Base-by-base conservation (phyloP, 2,329 filamentous ascomycete genomes). In the Aspergillus neoniger region DNA sequence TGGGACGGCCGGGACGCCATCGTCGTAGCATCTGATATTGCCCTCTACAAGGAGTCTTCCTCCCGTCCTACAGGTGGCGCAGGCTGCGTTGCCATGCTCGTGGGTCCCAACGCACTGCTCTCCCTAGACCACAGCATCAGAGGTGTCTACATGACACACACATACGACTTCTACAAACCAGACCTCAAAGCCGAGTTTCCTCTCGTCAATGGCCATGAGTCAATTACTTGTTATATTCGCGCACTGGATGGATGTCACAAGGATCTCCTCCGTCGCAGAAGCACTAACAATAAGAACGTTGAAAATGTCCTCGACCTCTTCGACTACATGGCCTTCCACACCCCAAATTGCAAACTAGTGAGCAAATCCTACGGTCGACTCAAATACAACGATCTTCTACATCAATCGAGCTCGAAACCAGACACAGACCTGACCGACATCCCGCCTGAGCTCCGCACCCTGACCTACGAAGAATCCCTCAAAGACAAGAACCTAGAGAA, bases 141-240 rank as follows among this genome's bases (percentile, higher is more conserved):
- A 72, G 91, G 89, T 74, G 88, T 83, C 70, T 92, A 91, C 82
- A 89, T 93, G 87, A 84, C 88, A 76, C 91, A 94, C 80, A 88
- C 88, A 70, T 95, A 93, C 78, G 91, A 94, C 78, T 94, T 94
- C 77, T 94, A 92, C 86, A 94, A 94, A 86, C 90, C 91, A 71
- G 91, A 94, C 78, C 83, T 94, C 67, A 90, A 90, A 72, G 91
- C 88, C 84, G 91, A 94, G 80, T 94, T 93, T 80, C 91, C 91
- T 65, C 88, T 91, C 73, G 91, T 94, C 60, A 91, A 94, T 70
- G 91, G 91, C 62, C 90, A 93, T 77, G 92, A 87, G 83, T 94
- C 91, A 47, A 77, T 92, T 76, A 89, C 82, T 77, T 94, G 91
- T 84, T 94, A 94, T 80, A 90, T 84, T 64, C 85, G 91, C 81